Conservation (phyloP, 371 early-diverging fungal species). For the Coemansia sp. region DNA sequence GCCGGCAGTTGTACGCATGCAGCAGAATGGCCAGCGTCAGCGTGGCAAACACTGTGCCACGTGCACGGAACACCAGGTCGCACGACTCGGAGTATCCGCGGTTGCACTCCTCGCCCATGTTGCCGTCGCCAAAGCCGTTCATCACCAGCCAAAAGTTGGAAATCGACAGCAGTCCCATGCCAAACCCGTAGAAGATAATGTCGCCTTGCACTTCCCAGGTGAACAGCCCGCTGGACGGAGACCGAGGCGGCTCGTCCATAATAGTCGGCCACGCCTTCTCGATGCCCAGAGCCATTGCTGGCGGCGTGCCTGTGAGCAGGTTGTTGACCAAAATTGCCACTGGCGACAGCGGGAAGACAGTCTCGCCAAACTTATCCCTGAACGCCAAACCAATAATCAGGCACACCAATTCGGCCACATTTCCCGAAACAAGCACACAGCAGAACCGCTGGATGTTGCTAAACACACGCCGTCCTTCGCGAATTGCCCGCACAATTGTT, state of each 20-base stretch:
- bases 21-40: conserved; percentile 64
- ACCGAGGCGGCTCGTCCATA: conserved; percentile 82
- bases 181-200: conserved; percentile 71
- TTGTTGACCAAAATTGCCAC: conserved; percentile 89
- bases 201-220: conserved; percentile 63
- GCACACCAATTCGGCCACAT: conserved; percentile 70
- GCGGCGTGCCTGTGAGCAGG: conserved; percentile 76
- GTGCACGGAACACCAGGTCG: conserved; percentile 68
- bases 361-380: conserved; percentile 57
- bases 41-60: conserved; percentile 69
- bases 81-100: conserved; percentile 58
- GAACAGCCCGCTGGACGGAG: conserved; percentile 65
- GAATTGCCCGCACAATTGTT: conserved; percentile 69
- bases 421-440: conserved; percentile 85
- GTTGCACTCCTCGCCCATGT: conserved; percentile 66
- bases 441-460: conserved; percentile 92
- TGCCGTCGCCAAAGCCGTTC: conserved; percentile 61
- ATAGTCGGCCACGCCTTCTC: conserved; percentile 78
- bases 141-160: conserved; percentile 67
- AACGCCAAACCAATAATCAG: conserved; percentile 70
- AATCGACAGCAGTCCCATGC: conserved; percentile 66
- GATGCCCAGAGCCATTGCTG: conserved; percentile 79
- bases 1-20: conserved; percentile 74
- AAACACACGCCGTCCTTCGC: conserved; percentile 79
- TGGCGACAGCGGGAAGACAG: conserved; percentile 76